phyloP scores from a whole-genome alignment of 139 green algal species.

The Micractinium sp. region DNA sequence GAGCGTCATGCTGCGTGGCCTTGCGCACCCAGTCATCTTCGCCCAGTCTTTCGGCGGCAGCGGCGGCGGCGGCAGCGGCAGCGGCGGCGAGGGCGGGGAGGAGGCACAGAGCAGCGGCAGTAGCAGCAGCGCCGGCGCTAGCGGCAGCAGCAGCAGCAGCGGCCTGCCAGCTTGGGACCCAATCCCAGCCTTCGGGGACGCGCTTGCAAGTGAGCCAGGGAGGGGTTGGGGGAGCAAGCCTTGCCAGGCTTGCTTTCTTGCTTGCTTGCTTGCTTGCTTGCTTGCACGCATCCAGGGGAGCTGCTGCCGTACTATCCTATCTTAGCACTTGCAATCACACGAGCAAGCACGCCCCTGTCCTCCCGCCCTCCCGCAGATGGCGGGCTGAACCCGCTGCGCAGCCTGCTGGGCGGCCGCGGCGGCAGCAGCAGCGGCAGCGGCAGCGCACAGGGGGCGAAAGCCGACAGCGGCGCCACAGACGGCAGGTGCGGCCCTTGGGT shows the following conservation, averaged over 20 bases:
- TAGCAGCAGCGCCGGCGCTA: not conserved
- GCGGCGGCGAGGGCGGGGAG: not conserved
- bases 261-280: too few relatives aligned
- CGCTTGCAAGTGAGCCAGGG: not conserved
- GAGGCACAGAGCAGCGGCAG: not conserved
- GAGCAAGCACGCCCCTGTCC: not conserved
- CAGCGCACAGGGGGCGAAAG: not conserved
- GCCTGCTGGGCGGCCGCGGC: not conserved
- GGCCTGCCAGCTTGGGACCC: conserved; percentile 36
- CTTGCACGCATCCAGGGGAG: too few relatives aligned
- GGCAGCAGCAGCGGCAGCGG: not conserved
- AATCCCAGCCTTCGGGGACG: conserved; percentile 14
- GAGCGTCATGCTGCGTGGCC: conserved; percentile 76
- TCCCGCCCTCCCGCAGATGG: not conserved
- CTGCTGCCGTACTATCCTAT: too few relatives aligned
- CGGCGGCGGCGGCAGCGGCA: not conserved
- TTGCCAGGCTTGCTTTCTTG: not conserved
- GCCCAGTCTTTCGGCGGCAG: not conserved
- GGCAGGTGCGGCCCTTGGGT: not conserved
- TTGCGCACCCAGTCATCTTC: conserved; percentile 82
- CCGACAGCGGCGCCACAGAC: not conserved
- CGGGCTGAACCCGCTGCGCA: not conserved
- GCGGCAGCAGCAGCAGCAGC: not conserved
- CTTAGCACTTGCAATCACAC: not conserved
- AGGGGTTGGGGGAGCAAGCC: not conserved